These are phyloP conservation scores for Clavulina sp. DNA, from an alignment of 768 basidiomycete species.

Conservation along the genomic window DNA sequence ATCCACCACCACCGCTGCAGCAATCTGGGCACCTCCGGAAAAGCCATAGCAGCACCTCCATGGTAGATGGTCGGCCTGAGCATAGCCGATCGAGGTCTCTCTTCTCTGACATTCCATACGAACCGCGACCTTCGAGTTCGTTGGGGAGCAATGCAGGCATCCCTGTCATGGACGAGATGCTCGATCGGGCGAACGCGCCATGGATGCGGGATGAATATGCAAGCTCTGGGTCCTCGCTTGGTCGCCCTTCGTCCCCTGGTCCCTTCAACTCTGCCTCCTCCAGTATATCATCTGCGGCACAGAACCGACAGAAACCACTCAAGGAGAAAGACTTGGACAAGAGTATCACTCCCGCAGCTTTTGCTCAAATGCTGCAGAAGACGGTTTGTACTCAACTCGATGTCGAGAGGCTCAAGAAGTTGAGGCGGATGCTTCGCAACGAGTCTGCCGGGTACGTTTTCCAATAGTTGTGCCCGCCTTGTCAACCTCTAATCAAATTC, in stretches of 20 bases:
- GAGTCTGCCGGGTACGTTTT: slow-evolving; percentile 62
- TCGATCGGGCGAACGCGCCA: slow-evolving; percentile 23
- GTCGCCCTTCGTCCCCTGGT: neutral
- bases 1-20: slow-evolving; percentile 28
- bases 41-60: slow-evolving; percentile 56
- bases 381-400: slow-evolving; percentile 63
- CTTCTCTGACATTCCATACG: slow-evolving; percentile 2
- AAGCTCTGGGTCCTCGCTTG: too few species aligned
- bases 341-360: slow-evolving; percentile 43
- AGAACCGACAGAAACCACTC: slow-evolving; percentile 18
- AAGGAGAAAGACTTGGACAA: slow-evolving; percentile 17
- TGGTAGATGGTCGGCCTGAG: slow-evolving; percentile 24
- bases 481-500: neutral
- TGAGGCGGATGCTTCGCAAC: slow-evolving; percentile 72
- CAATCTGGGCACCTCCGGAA: slow-evolving; percentile 40
- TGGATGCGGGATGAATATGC: neutral
- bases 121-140: slow-evolving; percentile 16
- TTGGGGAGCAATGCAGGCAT: slow-evolving; percentile 14
- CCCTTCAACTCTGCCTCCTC: slow-evolving; percentile 17
- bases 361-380: slow-evolving; percentile 47
- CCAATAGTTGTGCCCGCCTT: neutral
- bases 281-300: slow-evolving; percentile 24
- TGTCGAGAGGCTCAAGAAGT: slow-evolving; percentile 72
- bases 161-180: slow-evolving; percentile 38
- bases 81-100: slow-evolving; percentile 1